phyloP scores from a whole-genome alignment of 2,329 filamentous ascomycete species.

The Trichoderma lentiforme region DNA sequence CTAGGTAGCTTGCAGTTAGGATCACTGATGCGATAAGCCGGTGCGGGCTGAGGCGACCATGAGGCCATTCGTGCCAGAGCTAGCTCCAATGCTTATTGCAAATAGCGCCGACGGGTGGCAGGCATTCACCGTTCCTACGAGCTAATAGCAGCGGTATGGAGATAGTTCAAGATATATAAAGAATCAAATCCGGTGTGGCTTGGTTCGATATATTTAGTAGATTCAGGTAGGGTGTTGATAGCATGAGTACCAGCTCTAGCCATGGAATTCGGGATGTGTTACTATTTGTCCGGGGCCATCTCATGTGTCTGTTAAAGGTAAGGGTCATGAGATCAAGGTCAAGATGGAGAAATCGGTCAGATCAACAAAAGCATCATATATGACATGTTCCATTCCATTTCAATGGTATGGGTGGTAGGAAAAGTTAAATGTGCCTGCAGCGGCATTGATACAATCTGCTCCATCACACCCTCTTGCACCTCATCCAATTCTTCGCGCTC shows the following conservation, averaged over 20 bases:
- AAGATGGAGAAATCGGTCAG: not conserved
- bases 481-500: not conserved
- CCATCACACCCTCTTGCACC: not conserved
- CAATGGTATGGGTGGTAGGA: not conserved
- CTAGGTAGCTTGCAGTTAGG: constrained; percentile 13
- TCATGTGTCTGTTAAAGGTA: not conserved
- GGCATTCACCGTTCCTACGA: not conserved
- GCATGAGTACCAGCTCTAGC: not conserved
- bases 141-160: not conserved
- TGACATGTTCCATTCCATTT: not conserved
- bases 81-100: not conserved
- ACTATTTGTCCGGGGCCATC: not conserved
- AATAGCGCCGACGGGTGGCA: not conserved
- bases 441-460: not conserved
- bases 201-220: not conserved
- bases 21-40: constrained; percentile 5
- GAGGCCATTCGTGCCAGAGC: not conserved
- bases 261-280: not conserved
- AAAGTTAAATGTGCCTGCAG: not conserved
- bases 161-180: not conserved
- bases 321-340: not conserved
- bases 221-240: not conserved
- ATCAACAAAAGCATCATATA: not conserved
- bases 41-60: not conserved
- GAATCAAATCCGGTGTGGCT: not conserved